A percentile compares a stretch with the other conserved stretches of the same genome.
These are phyloP conservation scores for Straminergon stramineum DNA, from an alignment of 225 moss, liverwort and hornwort genomes.

Conservation along the genomic window DNA sequence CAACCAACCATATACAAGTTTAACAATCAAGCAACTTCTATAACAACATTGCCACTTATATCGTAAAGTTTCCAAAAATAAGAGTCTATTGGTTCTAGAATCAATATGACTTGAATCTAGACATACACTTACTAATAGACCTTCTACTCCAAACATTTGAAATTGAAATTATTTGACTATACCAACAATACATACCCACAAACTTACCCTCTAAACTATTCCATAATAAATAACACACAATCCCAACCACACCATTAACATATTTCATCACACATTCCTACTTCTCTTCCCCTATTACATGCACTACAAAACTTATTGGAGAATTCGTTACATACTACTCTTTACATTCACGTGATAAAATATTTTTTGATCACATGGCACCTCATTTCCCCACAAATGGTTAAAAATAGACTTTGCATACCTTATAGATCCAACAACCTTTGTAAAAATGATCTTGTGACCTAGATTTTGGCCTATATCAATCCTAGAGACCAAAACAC, in stretches of 20 bases:
- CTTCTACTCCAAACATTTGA: not conserved
- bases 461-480: rapidly evolving
- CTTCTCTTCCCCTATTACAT: not conserved
- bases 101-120: not conserved
- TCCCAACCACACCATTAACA: not conserved
- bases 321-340: not conserved
- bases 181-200: no score
- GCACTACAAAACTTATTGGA: not conserved
- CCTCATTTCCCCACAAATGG: rapidly evolving
- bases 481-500: not conserved
- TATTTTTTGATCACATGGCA: not conserved
- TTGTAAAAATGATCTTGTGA: not conserved
- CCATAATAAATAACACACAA: not conserved
- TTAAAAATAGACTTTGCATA: not conserved
- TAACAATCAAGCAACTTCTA: not conserved
- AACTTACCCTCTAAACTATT: not conserved
- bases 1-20: not conserved
- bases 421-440: not conserved
- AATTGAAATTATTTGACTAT: not conserved
- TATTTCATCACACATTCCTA: not conserved
- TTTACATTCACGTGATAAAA: not conserved
- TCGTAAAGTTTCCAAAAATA: not conserved
- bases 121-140: not conserved
- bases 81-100: rapidly evolving
- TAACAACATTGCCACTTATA: not conserved